Percentiles rank a stretch among this genome's conserved stretches.
Evolutionary conservation across 164 flowering plant species (phyloP).

Genomic region (Piper betle): DNA sequence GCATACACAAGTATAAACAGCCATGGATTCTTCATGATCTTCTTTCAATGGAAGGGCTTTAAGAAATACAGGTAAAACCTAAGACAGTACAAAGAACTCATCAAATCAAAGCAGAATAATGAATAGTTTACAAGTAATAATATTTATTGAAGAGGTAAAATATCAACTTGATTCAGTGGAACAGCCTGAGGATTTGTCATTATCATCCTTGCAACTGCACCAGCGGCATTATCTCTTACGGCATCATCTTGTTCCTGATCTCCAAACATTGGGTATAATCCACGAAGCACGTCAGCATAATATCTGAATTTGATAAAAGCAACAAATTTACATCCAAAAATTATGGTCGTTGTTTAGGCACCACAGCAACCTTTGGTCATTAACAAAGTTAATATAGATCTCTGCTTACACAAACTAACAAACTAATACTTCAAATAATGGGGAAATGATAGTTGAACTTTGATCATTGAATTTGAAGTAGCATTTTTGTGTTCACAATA

Average conservation of each 20-base stretch:
- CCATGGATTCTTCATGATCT: conserved; percentile 80
- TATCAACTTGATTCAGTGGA: conserved; percentile 72
- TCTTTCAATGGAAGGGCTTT: conserved; percentile 85
- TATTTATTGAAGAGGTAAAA: neutral
- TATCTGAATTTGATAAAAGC: conserved; percentile 44
- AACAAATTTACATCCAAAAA: conserved; percentile 4
- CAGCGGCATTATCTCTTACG: conserved; percentile 96
- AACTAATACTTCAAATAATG: neutral
- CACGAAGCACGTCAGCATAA: conserved; percentile 58
- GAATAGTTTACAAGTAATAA: neutral
- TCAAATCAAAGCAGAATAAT: conserved; percentile 65
- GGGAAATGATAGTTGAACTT: neutral
- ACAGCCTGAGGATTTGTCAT: conserved; percentile 79
- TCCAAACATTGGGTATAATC: conserved; percentile 80
- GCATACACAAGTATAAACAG: conserved; percentile 80
- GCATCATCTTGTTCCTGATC: conserved; percentile 92
- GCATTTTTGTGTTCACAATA: neutral
- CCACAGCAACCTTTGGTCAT: no score
- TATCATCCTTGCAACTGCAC: conserved; percentile 97
- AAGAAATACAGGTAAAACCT: conserved; percentile 88
- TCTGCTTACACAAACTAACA: neutral
- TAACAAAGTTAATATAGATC: no score
- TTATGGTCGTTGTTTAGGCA: no score
- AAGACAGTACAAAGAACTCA: conserved; percentile 44
- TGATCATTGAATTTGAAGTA: neutral